Conservation (phyloP, 441 rosid genomes). For the Manihot esculenta region DNA sequence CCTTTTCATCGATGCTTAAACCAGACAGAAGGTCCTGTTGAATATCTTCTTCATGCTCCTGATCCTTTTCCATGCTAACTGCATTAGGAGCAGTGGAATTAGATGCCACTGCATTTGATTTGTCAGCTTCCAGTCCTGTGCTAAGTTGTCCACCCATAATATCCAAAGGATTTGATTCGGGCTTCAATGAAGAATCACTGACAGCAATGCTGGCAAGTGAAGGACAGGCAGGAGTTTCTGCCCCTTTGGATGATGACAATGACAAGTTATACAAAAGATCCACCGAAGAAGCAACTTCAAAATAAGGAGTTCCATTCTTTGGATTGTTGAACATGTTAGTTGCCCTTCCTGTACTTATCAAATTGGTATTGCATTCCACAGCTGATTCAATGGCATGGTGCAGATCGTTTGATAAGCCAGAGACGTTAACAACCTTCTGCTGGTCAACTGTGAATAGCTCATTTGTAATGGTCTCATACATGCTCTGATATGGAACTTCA, state of each 20-base stretch:
- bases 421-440: constrained; percentile 8
- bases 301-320: constrained; percentile 11
- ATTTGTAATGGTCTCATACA: constrained; percentile 12
- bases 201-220: constrained; percentile 13
- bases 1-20: constrained; percentile 29
- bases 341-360: background rate
- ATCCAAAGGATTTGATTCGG: constrained; percentile 22
- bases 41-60: constrained; percentile 22
- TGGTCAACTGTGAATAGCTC: constrained; percentile 15
- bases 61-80: constrained; percentile 12
- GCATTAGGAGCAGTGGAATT: constrained; percentile 11
- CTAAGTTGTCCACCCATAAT: constrained; percentile 15
- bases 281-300: constrained; percentile 26
- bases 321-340: background rate
- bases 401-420: constrained; percentile 19
- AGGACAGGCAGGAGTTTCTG: constrained; percentile 17
- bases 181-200: constrained; percentile 18
- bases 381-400: background rate
- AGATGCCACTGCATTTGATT: constrained; percentile 22
- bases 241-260: constrained; percentile 25
- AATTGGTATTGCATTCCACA: constrained; percentile 1
- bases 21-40: constrained; percentile 19
- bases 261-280: constrained; percentile 33
- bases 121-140: constrained; percentile 18
- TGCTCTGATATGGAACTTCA: constrained; percentile 11